phyloP scores from a whole-genome alignment of 169 alveolate genomes.

The Plasmodium knowlesi region DNA sequence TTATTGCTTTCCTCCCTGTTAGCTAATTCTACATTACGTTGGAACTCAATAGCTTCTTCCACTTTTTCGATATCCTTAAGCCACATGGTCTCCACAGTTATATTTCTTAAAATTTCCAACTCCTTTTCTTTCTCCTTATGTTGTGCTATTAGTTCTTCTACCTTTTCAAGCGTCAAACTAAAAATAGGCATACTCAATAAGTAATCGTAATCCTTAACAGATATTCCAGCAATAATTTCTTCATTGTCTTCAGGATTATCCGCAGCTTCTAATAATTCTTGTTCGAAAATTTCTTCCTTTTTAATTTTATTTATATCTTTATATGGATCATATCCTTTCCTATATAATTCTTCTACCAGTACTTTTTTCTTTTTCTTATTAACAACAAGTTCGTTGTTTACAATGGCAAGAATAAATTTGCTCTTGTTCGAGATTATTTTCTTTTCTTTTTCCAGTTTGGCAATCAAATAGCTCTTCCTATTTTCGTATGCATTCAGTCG shows the following conservation, averaged over 20 bases:
- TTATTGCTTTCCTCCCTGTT: constrained; percentile 71
- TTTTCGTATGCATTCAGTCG: constrained; percentile 92
- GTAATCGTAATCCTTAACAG: constrained; percentile 92
- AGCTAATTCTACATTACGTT: constrained; percentile 70
- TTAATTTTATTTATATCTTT: constrained; percentile 84
- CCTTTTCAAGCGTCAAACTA: constrained; percentile 95
- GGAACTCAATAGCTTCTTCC: constrained; percentile 77
- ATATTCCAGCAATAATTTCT: constrained; percentile 75
- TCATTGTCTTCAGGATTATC: constrained; percentile 71
- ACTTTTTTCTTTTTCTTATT: constrained; percentile 82
- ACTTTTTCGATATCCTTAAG: constrained; percentile 80
- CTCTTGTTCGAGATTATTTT: constrained; percentile 89
- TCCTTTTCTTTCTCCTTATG: constrained; percentile 76
- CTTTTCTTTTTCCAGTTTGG: constrained; percentile 88
- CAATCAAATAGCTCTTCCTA: constrained; percentile 89
- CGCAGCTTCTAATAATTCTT: constrained; percentile 16
- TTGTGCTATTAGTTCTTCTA: constrained; percentile 88
- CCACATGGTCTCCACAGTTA: constrained; percentile 83
- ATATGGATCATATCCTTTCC: constrained; percentile 88
- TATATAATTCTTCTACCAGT: constrained; percentile 86
- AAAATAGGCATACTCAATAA: constrained; percentile 95
- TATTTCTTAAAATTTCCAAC: constrained; percentile 77
- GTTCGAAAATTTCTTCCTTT: constrained; percentile 66
- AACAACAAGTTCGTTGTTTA: constrained; percentile 89
- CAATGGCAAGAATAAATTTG: constrained; percentile 91